Evolutionary conservation across 139 green algal species (phyloP).

Genomic region (Chlorella sp.): DNA sequence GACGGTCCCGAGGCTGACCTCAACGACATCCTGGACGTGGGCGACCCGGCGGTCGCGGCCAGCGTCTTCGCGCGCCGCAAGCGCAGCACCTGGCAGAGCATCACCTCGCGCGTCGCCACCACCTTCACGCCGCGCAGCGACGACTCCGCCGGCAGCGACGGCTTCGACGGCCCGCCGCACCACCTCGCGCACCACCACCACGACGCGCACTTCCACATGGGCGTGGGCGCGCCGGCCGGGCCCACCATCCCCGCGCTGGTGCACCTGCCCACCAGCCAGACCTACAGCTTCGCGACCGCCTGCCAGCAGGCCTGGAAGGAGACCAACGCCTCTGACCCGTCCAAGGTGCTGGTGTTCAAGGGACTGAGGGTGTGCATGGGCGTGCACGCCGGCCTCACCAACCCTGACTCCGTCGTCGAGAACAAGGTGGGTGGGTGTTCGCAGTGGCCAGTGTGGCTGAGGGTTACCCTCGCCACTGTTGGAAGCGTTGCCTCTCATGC

Average conservation of each 20-base stretch:
- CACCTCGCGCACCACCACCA: too few species aligned
- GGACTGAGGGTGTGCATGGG: conserved; percentile 26
- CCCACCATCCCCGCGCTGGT: conserved; percentile 20
- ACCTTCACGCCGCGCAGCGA: too few species aligned
- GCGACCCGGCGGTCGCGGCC: conserved; percentile 13
- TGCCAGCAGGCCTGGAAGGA: conserved; percentile 28
- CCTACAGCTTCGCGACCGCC: conserved; percentile 25
- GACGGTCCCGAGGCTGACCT: background rate
- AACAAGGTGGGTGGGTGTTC: background rate
- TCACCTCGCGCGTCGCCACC: too few species aligned
- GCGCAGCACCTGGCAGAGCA: too few species aligned
- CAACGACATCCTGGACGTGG: conserved; percentile 22
- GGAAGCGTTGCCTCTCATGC: too few species aligned
- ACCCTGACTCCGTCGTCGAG: conserved; percentile 12
- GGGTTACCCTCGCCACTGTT: too few species aligned
- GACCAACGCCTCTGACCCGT: background rate
- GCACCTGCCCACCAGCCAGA: conserved; percentile 21
- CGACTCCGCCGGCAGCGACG: too few species aligned
- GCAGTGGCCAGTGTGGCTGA: too few species aligned
- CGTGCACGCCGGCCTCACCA: conserved; percentile 22
- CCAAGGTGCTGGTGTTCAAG: conserved; percentile 2
- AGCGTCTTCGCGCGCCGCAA: too few species aligned
- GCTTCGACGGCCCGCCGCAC: too few species aligned
- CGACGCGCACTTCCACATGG: too few species aligned
- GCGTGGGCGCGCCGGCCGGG: conserved; percentile 5